Percentiles rank a stretch among this genome's conserved stretches.
These are phyloP conservation scores for Corymbia maculata DNA, from an alignment of 345 rosid species.

Conservation along the genomic window DNA sequence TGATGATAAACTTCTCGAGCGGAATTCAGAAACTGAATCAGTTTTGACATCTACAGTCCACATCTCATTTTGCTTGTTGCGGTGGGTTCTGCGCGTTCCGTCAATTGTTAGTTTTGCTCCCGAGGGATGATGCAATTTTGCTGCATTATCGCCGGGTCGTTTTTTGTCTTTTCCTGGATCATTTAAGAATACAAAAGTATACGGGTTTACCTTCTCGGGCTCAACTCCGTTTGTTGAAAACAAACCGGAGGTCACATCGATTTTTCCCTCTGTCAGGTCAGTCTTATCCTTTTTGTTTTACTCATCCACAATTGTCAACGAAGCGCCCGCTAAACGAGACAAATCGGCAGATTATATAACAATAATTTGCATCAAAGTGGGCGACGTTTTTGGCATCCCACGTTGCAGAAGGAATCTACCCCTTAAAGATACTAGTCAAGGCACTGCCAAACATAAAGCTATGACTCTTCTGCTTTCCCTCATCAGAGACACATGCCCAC, in stretches of 20 bases:
- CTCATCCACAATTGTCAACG: not conserved
- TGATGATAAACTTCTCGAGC: not conserved
- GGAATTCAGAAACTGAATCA: not conserved
- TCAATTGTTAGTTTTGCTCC: not conserved
- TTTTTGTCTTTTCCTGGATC: not conserved
- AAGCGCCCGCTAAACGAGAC: not conserved
- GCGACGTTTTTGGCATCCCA: not conserved
- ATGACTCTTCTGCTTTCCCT: not conserved
- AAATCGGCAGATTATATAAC: not conserved
- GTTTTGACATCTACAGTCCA: not conserved
- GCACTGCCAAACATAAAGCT: not conserved
- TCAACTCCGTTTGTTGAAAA: not conserved
- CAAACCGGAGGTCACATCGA: not conserved
- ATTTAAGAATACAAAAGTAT: not conserved
- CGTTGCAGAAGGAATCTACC: not conserved
- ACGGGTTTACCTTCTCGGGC: not conserved
- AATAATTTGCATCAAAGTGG: not conserved
- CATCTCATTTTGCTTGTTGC: not conserved
- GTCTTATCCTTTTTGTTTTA: not conserved
- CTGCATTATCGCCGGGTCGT: not conserved
- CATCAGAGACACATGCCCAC: not conserved
- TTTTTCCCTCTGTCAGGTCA: not conserved
- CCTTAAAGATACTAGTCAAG: fast-evolving
- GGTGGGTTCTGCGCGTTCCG: not conserved
- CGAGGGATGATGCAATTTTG: not conserved